Conservation (phyloP, 2,329 filamentous ascomycete species). For the Pyrenochaeta sp. region DNA sequence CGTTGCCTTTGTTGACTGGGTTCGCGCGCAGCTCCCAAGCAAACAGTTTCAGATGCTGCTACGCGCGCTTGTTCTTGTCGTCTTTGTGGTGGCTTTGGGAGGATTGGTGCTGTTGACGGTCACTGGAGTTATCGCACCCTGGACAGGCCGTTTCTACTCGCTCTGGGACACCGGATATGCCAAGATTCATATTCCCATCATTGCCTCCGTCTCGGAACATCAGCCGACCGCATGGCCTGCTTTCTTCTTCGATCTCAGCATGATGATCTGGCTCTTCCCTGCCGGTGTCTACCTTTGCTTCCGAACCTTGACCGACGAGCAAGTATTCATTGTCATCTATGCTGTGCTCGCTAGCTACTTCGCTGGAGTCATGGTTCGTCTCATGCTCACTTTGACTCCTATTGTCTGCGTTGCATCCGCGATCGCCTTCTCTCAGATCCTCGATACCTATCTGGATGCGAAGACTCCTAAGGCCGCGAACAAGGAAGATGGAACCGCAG, state of each 20-base stretch:
- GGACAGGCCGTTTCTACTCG: slow-evolving; percentile 98
- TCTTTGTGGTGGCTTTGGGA: slow-evolving; percentile 76
- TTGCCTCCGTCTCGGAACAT: slow-evolving; percentile 99
- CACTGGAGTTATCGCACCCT: slow-evolving; percentile 91
- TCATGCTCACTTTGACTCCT: slow-evolving; percentile 97
- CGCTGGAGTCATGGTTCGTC: slow-evolving; percentile 97
- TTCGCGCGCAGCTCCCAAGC: slow-evolving; percentile 85
- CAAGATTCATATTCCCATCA: slow-evolving; percentile 99
- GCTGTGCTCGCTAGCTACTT: slow-evolving; percentile 98
- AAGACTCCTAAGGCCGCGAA: slow-evolving; percentile 66
- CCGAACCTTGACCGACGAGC: slow-evolving; percentile 90
- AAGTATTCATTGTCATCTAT: slow-evolving; percentile 98
- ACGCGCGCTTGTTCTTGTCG: slow-evolving; percentile 74
- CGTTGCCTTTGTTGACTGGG: slow-evolving; percentile 88
- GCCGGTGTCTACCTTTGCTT: slow-evolving; percentile 99
- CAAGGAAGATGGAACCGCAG: slow-evolving; percentile 55
- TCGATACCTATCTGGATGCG: slow-evolving; percentile 82
- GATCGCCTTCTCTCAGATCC: slow-evolving; percentile 83
- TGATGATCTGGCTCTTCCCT: slow-evolving; percentile 99
- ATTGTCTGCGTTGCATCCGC: slow-evolving; percentile 95
- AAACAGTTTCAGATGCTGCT: slow-evolving; percentile 95
- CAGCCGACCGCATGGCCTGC: slow-evolving; percentile 98
- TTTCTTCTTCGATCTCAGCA: slow-evolving; percentile 98
- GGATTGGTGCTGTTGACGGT: slow-evolving; percentile 85
- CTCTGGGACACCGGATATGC: slow-evolving; percentile 98